Percentiles rank a stretch among this genome's conserved stretches.
Conservation (phyloP, 1,284 basidiomycete genomes). For the Xerocomus amazonicus region DNA sequence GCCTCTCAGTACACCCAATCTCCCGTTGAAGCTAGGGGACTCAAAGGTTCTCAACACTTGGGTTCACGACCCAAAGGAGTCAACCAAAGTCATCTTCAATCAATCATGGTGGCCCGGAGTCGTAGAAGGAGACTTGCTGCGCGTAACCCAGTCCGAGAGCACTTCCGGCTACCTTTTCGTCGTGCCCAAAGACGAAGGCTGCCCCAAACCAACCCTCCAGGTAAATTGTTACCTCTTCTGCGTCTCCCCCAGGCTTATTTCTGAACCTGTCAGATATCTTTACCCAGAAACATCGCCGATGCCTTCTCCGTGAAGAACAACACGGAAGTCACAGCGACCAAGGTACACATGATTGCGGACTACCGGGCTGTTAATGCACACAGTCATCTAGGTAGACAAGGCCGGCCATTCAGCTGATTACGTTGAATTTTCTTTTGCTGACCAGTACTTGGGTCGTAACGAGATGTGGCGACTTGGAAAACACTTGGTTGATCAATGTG, state of each 20-base stretch:
- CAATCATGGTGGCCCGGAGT: slow-evolving; percentile 73
- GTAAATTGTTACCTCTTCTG: slow-evolving; percentile 33
- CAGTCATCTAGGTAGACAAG: slow-evolving; percentile 56
- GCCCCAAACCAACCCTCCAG: slow-evolving; percentile 61
- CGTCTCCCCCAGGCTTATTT: slow-evolving; percentile 5
- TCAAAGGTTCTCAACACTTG: slow-evolving; percentile 60
- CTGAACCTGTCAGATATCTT: slow-evolving; percentile 53
- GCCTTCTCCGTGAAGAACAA: slow-evolving; percentile 69
- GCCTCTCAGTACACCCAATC: slow-evolving; percentile 25
- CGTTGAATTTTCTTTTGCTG: slow-evolving; percentile 86
- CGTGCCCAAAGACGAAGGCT: slow-evolving; percentile 59
- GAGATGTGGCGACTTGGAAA: slow-evolving; percentile 90
- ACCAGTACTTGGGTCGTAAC: slow-evolving; percentile 88
- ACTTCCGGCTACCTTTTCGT: slow-evolving; percentile 60
- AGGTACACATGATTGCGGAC: slow-evolving; percentile 39
- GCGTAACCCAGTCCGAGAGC: slow-evolving; percentile 46
- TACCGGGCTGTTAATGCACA: slow-evolving; percentile 3
- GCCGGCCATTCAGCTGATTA: slow-evolving; percentile 68
- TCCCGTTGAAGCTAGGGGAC: slow-evolving; percentile 57
- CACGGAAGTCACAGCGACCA: slow-evolving; percentile 64
- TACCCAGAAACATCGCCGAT: slow-evolving; percentile 67
- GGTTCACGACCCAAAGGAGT: slow-evolving; percentile 71
- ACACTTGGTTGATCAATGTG: slow-evolving; percentile 72
- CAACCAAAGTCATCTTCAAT: slow-evolving; percentile 59
- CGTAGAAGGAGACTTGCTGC: slow-evolving; percentile 65